These are phyloP conservation scores for Blastobotrys persicus DNA, from an alignment of 1,139 yeast species.

Conservation along the genomic window DNA sequence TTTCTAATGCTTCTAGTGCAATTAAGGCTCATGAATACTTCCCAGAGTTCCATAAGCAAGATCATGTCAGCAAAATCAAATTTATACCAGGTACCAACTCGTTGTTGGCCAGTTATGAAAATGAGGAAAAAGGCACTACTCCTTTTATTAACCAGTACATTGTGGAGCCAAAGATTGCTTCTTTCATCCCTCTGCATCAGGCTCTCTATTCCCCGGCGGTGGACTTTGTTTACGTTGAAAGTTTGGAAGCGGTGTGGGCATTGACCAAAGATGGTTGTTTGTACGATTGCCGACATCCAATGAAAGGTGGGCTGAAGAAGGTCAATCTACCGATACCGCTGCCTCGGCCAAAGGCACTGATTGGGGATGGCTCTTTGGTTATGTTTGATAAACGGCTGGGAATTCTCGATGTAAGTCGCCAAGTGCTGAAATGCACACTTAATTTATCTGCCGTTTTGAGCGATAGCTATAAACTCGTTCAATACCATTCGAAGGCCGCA, in stretches of 20 bases:
- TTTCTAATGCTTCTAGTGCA: neutral
- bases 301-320: constrained; percentile 5
- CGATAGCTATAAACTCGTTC: constrained; percentile 8
- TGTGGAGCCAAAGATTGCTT: constrained; percentile 3
- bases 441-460: neutral
- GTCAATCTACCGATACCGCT: constrained; percentile 6
- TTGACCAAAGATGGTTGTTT: constrained; percentile 14
- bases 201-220: constrained; percentile 7
- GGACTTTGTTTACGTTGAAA: constrained; percentile 7
- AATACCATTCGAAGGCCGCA: constrained; percentile 13
- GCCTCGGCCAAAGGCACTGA: constrained; percentile 5
- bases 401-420: constrained; percentile 1
- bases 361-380: constrained; percentile 9
- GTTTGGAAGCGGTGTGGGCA: constrained; percentile 4
- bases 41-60: constrained; percentile 5
- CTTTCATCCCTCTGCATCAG: constrained; percentile 8
- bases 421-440: neutral
- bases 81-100: constrained; percentile 10
- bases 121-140: constrained; percentile 3
- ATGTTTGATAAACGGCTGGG: constrained; percentile 13
- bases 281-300: constrained; percentile 11
- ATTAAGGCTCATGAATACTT: constrained; percentile 2
- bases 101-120: constrained; percentile 8
- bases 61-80: constrained; percentile 7
- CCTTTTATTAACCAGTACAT: constrained; percentile 6